Percentiles rank a stretch among this genome's conserved stretches.
Evolutionary conservation across 257 asterid genomes (phyloP).

Genomic region (Nicotiana otophora): DNA sequence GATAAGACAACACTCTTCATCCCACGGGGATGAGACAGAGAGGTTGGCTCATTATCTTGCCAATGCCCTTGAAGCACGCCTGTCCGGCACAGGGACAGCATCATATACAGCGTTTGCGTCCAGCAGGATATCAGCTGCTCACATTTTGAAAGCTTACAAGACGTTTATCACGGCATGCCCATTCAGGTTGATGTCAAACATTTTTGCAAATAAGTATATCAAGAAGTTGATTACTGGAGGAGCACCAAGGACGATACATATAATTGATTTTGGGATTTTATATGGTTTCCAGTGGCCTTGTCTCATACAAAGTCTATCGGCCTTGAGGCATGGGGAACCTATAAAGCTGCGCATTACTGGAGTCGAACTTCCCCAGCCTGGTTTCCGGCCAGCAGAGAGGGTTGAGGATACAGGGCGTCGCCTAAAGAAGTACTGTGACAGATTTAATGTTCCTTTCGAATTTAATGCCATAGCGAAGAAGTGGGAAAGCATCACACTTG

Average conservation of each 20-base stretch:
- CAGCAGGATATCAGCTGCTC: conserved; percentile 29
- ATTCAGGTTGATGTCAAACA: conserved; percentile 21
- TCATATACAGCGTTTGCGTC: conserved; percentile 19
- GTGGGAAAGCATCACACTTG: conserved; percentile 34
- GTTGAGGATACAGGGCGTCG: conserved; percentile 38
- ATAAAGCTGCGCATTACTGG: conserved; percentile 36
- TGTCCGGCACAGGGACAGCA: conserved; percentile 32
- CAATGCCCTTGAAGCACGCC: conserved; percentile 36
- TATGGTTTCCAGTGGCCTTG: conserved; percentile 46
- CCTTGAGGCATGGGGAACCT: conserved; percentile 30
- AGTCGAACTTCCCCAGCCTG: conserved; percentile 39
- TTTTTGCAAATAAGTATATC: conserved; percentile 26
- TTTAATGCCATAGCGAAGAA: conserved; percentile 30
- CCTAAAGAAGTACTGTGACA: conserved; percentile 22
- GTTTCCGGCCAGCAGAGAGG: conserved; percentile 36
- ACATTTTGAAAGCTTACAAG: conserved; percentile 32
- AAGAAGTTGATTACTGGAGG: conserved; percentile 16
- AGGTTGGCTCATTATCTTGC: conserved; percentile 35
- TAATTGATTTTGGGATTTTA: conserved; percentile 34
- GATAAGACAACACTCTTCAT: conserved; percentile 36
- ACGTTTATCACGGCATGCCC: conserved; percentile 28
- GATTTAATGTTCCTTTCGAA: conserved; percentile 32
- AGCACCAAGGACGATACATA: conserved; percentile 27
- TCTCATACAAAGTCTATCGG: conserved; percentile 29
- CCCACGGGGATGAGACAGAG: conserved; percentile 34